Evolutionary conservation across 306 rosid genomes (phyloP).

Genomic region (Potentilla sterilis): DNA sequence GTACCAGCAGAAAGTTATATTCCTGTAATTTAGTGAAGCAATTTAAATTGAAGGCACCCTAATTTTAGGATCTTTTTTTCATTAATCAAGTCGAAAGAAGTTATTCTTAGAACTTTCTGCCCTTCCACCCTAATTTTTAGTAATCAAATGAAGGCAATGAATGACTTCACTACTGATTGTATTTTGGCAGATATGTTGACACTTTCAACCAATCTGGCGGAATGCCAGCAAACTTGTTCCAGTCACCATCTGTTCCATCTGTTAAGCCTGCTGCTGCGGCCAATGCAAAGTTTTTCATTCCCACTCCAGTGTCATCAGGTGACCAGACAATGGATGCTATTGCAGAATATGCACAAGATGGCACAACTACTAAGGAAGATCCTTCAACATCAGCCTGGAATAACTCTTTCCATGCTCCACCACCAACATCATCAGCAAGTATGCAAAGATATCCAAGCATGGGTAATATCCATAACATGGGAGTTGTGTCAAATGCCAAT

Average conservation of each 20-base stretch:
- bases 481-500: conserved; percentile 15
- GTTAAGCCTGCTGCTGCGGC: conserved; percentile 59
- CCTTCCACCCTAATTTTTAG: not conserved
- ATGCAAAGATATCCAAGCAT: conserved; percentile 71
- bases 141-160: not conserved
- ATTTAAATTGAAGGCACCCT: not conserved
- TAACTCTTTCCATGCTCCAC: conserved; percentile 46
- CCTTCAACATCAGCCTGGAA: conserved; percentile 47
- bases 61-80: not conserved
- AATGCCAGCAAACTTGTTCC: conserved; percentile 63
- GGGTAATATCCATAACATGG: conserved; percentile 49
- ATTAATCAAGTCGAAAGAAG: not conserved
- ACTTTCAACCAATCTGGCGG: conserved; percentile 85
- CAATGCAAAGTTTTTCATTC: conserved; percentile 78
- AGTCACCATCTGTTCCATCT: conserved; percentile 62
- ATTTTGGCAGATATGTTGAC: conserved; percentile 79
- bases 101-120: not conserved
- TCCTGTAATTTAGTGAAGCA: not conserved
- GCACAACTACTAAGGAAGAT: conserved; percentile 24
- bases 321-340: conserved; percentile 56
- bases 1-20: not conserved
- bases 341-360: conserved; percentile 52
- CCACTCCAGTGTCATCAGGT: conserved; percentile 49
- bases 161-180: conserved; percentile 1
- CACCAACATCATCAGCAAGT: conserved; percentile 21